Evolutionary conservation across 345 rosid species (phyloP).

Genomic region (Firmiana major): DNA sequence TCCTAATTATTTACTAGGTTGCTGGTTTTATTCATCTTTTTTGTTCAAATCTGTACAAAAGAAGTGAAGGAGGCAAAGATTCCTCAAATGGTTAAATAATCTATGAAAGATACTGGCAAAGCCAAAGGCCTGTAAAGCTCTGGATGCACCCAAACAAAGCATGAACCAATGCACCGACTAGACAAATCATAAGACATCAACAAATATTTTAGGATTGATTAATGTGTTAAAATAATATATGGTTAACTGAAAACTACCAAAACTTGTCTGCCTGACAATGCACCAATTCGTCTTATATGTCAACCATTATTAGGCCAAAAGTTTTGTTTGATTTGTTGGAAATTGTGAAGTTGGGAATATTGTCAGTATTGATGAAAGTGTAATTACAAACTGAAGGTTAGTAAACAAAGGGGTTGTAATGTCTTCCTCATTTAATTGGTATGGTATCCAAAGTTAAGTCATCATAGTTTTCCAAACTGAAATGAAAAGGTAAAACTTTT

Average conservation of each 20-base stretch:
- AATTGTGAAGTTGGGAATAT: background rate
- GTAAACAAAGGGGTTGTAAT: background rate
- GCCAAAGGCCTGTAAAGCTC: background rate
- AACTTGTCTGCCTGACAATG: background rate
- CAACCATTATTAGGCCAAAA: background rate
- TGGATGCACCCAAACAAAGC: background rate
- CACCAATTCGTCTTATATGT: constrained; percentile 1
- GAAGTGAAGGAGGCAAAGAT: background rate
- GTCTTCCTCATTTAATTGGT: background rate
- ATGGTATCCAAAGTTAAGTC: background rate
- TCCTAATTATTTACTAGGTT: background rate
- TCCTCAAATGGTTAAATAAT: background rate
- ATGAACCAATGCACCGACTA: background rate
- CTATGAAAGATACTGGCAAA: background rate
- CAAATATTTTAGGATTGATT: background rate
- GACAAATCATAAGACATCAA: background rate
- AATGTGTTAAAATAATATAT: background rate
- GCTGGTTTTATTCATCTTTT: background rate
- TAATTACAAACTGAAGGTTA: background rate
- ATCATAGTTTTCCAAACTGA: background rate
- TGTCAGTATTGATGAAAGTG: background rate
- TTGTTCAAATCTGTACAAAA: background rate
- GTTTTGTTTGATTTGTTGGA: background rate
- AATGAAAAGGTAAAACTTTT: background rate
- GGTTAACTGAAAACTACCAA: background rate